phyloP scores from a whole-genome alignment of 306 rosid genomes.

The Sophora flavescens region DNA sequence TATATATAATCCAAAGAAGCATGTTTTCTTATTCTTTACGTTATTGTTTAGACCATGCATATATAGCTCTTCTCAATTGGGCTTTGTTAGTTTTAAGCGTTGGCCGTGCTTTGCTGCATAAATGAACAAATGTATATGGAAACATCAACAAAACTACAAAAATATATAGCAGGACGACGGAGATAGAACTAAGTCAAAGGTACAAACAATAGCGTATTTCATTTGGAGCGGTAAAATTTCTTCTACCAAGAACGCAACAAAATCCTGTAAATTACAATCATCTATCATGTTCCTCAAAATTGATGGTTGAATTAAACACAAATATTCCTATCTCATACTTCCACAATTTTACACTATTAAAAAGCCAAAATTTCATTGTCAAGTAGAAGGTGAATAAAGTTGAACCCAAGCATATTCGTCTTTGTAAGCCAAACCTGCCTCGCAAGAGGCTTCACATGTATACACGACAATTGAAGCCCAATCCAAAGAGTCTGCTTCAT shows the following conservation, averaged over 20 bases:
- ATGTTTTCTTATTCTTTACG: too few relatives aligned
- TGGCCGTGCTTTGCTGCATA: too few relatives aligned
- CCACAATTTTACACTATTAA: neutral
- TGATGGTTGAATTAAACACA: neutral
- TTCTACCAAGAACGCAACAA: neutral
- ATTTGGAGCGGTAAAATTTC: neutral
- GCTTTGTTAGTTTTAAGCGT: too few relatives aligned
- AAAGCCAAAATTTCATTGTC: neutral
- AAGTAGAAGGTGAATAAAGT: constrained; percentile 52
- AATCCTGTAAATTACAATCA: constrained; percentile 7
- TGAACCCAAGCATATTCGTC: constrained; percentile 82
- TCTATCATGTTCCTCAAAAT: constrained; percentile 24
- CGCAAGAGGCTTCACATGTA: constrained; percentile 77
- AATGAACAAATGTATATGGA: too few relatives aligned
- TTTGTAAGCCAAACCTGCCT: constrained; percentile 58
- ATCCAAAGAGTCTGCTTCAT: constrained; percentile 67
- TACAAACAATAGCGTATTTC: neutral
- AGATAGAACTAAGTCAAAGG: too few relatives aligned
- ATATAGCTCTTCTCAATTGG: too few relatives aligned
- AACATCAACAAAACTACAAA: too few relatives aligned
- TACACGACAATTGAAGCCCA: constrained; percentile 76
- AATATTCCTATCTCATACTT: neutral
- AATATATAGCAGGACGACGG: too few relatives aligned
- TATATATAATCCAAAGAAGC: too few relatives aligned
- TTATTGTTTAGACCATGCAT: too few relatives aligned